Conservation (phyloP, 2,329 filamentous ascomycete species). For the Cordyceps cateniannulata region DNA sequence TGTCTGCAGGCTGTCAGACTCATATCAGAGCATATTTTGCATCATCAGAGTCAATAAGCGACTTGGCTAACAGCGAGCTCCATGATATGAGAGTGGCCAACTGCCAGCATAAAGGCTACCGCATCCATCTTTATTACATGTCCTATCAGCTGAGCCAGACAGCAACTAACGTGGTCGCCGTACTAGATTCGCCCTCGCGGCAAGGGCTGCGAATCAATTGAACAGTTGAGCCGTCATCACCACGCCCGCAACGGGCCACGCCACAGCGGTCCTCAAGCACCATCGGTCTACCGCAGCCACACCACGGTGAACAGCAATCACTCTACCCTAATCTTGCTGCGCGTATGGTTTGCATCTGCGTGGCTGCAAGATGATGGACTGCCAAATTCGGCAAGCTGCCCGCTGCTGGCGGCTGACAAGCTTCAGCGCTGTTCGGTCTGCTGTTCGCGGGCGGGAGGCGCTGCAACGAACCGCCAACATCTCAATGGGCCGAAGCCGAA, state of each 20-base stretch:
- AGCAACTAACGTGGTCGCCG: background rate
- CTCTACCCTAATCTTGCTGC: background rate
- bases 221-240: background rate
- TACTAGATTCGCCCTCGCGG: background rate
- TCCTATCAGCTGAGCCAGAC: background rate
- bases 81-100: background rate
- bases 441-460: background rate
- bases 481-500: background rate
- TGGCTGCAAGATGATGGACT: background rate
- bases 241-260: background rate
- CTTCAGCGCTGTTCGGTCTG: background rate
- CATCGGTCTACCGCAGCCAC: background rate
- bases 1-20: background rate
- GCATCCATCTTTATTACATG: background rate
- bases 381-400: conserved; percentile 4
- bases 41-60: background rate
- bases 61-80: background rate
- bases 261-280: background rate
- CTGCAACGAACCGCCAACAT: background rate
- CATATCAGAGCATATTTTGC: background rate
- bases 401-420: background rate
- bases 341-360: background rate
- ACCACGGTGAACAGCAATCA: background rate
- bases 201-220: background rate
- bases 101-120: background rate